Base-by-base conservation (phyloP, 208 protist species). In the Novymonas esmeraldas region DNA sequence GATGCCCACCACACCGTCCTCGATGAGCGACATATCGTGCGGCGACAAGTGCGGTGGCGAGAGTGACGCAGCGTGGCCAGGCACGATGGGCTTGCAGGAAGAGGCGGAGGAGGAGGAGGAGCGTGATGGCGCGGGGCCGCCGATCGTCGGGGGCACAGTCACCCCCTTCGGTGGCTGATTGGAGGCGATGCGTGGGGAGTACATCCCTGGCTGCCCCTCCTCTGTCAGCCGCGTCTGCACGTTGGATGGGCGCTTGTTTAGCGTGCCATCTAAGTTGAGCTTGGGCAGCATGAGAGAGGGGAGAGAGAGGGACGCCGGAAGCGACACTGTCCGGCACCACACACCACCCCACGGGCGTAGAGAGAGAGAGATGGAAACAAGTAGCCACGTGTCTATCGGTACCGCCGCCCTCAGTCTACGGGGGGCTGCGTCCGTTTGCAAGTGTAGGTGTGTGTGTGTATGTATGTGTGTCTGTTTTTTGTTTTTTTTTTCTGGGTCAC, bases 251-350 rank as follows among this genome's bases (percentile, higher is more conserved):
- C 65, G 80, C 74, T 83, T 78, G 24, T 78, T 79, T 36, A 86
- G 67, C 26, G 74, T 73, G 29, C 76, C 69, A 57, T 93, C 83
- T 9, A 88, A 45, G 57, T 82, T 81, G n/a, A 93, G 59, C 16
- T 69, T 79, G 0, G 82, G 82, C 9, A 76, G 51, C 52, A 82
- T 57, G 39, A 48, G 13, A 31, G 22, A 36, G 28, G 34, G 18
- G 52, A 9, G 28, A 10, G 0, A 18, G 14, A 29, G n/a, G n/a
- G n/a, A n/a, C n/a, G n/a, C n/a, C n/a, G n/a, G n/a, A n/a, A n/a
- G n/a, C n/a, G n/a, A n/a, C n/a, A n/a, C n/a, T n/a, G n/a, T n/a
- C n/a, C n/a, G n/a, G n/a, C n/a, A n/a, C n/a, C n/a, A n/a, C n/a
- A n/a, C n/a, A n/a, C n/a, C n/a, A 16, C 22, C 14, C 7, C 16